Base-by-base conservation (phyloP, 371 early-diverging fungal genomes). In the Mortierella sp. region DNA sequence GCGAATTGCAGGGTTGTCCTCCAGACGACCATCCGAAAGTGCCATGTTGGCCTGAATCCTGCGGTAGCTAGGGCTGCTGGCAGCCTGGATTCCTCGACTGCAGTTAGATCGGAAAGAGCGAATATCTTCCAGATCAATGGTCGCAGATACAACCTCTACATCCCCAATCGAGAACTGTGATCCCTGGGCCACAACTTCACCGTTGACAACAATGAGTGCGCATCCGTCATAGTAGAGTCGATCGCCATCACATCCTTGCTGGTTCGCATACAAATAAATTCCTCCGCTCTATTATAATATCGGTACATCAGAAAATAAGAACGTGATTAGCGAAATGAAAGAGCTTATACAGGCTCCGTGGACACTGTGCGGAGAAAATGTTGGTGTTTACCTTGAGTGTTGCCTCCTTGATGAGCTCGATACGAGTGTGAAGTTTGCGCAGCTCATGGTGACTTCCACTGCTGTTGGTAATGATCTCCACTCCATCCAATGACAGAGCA, bases 221-320 rank as follows among this genome's bases (percentile, higher is more conserved):
- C 97, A 94, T 4, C 99, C 99, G 80, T 99, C 99, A 80, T 98
- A 99, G 88, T 99, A 99, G 16, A 98, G 87, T 31, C 99, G 93
- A 88, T 99, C 99, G n/a, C 99, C 99, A 79, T 99, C 99, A 84
- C 99, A 99, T 5, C 99, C 99, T 88, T 96, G 94, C 80, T 98
- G 98, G 88, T 99, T 99, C 6, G 98, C 91, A 81, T 99, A 99
- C 52, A 99, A 84, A 82, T 99, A 99, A 19, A 97, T 92, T 50
- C 99, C 99, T 72, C 99, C 98, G 55, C 94, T 92, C 90, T 90
- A 76, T 57, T 28, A n/a, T 68, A 28, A 55, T 6, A 55, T 28
- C 3, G 24, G 11, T 1, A 34, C 4, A 28, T 34, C 24, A 75
- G 50, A 50, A 16, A 44, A 19, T 0, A 0, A 14, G 48, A 26